Conservation (phyloP, 1,284 basidiomycete species). For the Inonotus hispidus region DNA sequence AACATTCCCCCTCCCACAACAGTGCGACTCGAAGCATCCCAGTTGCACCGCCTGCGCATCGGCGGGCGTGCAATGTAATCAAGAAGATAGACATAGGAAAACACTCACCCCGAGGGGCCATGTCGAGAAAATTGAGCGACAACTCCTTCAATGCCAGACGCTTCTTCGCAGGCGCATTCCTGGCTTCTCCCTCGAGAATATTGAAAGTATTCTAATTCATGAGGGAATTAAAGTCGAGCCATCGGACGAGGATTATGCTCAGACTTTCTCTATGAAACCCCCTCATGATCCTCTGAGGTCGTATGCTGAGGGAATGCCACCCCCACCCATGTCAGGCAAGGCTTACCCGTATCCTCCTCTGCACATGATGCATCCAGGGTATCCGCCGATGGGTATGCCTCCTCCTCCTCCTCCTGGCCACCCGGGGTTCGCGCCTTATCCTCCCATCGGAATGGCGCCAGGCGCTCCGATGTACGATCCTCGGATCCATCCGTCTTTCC, state of each 20-base stretch:
- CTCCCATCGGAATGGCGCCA: constrained; percentile 38
- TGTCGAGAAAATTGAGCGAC: constrained; percentile 70
- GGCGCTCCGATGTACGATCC: constrained; percentile 40
- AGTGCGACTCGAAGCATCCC: constrained; percentile 86
- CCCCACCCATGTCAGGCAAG: constrained; percentile 22
- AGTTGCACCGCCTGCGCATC: constrained; percentile 76
- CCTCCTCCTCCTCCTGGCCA: constrained; percentile 28
- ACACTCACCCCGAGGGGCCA: constrained; percentile 76
- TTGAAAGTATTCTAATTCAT: constrained; percentile 57
- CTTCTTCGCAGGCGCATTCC: constrained; percentile 68
- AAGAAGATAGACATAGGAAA: constrained; percentile 79
- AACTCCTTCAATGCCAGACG: constrained; percentile 66
- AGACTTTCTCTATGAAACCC: constrained; percentile 37
- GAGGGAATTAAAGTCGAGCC: constrained; percentile 59
- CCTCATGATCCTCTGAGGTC: constrained; percentile 26
- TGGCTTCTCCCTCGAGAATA: constrained; percentile 55
- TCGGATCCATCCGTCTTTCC: constrained; percentile 51
- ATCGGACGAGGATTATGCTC: constrained; percentile 26
- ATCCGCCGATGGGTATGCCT: constrained; percentile 40
- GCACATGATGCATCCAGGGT: constrained; percentile 40
- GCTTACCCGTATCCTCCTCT: constrained; percentile 26
- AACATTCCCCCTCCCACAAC: constrained; percentile 24
- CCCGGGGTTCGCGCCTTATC: constrained; percentile 27
- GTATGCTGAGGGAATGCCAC: constrained; percentile 29
- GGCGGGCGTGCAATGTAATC: constrained; percentile 70